Conservation (phyloP, 257 asterid species). For the Salvia splendens region DNA sequence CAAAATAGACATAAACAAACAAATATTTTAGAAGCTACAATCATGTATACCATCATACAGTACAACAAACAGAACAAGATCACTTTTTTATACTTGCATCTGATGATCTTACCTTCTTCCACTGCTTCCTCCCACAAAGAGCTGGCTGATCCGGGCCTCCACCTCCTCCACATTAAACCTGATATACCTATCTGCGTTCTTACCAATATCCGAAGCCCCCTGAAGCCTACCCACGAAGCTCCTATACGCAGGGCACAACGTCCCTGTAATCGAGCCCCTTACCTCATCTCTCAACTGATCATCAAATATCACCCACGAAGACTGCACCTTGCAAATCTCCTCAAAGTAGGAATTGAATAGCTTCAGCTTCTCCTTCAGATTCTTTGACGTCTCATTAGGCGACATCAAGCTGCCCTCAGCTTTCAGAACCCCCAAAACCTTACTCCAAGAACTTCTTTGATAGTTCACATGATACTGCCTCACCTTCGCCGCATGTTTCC, state of each 20-base stretch:
- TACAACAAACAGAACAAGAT: conserved; percentile 38
- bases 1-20: conserved; percentile 30
- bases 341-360: conserved; percentile 73
- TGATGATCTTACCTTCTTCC: conserved; percentile 58
- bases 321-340: conserved; percentile 67
- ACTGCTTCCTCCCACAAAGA: conserved; percentile 59
- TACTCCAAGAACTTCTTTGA: conserved; percentile 91
- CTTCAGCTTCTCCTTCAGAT: conserved; percentile 75
- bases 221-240: conserved; percentile 65
- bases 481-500: conserved; percentile 74
- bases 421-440: conserved; percentile 74
- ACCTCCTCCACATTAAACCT: conserved; percentile 71
- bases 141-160: conserved; percentile 65
- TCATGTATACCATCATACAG: conserved; percentile 25
- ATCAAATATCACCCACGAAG: conserved; percentile 79
- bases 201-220: conserved; percentile 52
- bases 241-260: conserved; percentile 60
- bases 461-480: conserved; percentile 80
- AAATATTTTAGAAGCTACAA: conserved; percentile 33
- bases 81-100: conserved; percentile 32
- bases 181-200: conserved; percentile 67
- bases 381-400: conserved; percentile 61
- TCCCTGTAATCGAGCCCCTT: conserved; percentile 59
- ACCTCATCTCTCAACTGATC: conserved; percentile 76
- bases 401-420: conserved; percentile 54